Conservation (phyloP, 352 stramenopile genomes). For the Globisporangium iwayamae region DNA sequence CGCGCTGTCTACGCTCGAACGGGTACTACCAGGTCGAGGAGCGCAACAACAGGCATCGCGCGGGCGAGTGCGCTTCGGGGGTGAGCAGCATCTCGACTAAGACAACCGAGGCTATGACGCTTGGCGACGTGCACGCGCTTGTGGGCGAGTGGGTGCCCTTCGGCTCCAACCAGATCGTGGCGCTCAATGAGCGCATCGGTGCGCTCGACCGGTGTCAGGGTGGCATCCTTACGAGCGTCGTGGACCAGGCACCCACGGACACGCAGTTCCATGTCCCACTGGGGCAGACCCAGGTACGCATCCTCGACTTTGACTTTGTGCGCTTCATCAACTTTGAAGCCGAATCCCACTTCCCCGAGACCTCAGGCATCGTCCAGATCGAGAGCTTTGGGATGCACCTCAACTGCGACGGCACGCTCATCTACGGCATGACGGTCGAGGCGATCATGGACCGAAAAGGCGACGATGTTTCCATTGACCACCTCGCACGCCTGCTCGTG, state of each 20-base stretch:
- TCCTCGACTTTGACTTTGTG: slow-evolving; percentile 96
- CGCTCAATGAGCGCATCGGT: slow-evolving; percentile 97
- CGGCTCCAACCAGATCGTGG: slow-evolving; percentile 96
- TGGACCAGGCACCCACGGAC: slow-evolving; percentile 84
- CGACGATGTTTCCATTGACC: slow-evolving; percentile 96
- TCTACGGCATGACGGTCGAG: slow-evolving; percentile 90
- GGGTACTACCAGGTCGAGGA: slow-evolving; percentile 76
- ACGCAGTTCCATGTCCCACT: slow-evolving; percentile 86
- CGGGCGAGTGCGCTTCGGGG: slow-evolving; percentile 80
- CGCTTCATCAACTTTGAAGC: slow-evolving; percentile 99
- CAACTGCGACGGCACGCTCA: slow-evolving; percentile 72
- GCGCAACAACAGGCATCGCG: slow-evolving; percentile 91
- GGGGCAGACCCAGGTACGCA: slow-evolving; percentile 93
- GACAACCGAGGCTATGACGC: slow-evolving; percentile 91
- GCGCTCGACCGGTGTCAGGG: slow-evolving; percentile 95
- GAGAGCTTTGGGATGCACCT: slow-evolving; percentile 94
- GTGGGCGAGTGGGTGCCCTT: slow-evolving; percentile 98
- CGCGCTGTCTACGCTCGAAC: slow-evolving; percentile 92
- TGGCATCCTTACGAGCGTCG: slow-evolving; percentile 93
- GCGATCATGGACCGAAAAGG: slow-evolving; percentile 95
- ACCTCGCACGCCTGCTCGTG: slow-evolving; percentile 94
- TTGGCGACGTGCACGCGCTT: slow-evolving; percentile 95
- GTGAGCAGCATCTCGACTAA: slow-evolving; percentile 87
- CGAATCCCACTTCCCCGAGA: slow-evolving; percentile 95
- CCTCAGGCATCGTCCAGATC: slow-evolving; percentile 93